These are phyloP conservation scores for Globisporangium cystogenes DNA, from an alignment of 352 stramenopile species.

Conservation along the genomic window DNA sequence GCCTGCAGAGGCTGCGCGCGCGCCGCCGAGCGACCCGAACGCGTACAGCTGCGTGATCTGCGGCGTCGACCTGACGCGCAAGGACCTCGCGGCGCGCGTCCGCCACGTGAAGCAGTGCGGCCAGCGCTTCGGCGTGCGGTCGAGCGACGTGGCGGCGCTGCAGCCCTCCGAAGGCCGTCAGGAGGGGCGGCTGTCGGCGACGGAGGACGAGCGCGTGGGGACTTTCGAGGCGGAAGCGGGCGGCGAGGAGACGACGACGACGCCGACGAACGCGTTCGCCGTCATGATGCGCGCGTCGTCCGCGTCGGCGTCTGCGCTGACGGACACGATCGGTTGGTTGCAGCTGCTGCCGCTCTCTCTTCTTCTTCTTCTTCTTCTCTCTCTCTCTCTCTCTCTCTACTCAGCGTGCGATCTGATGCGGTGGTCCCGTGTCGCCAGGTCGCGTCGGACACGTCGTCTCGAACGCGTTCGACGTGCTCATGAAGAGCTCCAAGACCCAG, in stretches of 20 bases:
- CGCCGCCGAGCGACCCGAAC: neutral
- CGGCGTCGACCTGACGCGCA: conserved; percentile 34
- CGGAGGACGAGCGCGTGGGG: neutral
- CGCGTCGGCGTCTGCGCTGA: conserved; percentile 4
- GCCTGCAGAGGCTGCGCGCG: neutral
- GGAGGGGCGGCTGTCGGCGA: conserved; percentile 1
- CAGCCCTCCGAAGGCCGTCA: conserved; percentile 1
- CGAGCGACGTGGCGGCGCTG: conserved; percentile 36
- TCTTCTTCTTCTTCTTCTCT: no score
- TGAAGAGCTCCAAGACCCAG: conserved; percentile 69
- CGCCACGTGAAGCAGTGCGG: conserved; percentile 79
- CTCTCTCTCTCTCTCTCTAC: no score
- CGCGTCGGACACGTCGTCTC: conserved; percentile 16
- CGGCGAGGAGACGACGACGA: neutral
- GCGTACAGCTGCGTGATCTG: conserved; percentile 69
- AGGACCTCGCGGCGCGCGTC: conserved; percentile 39
- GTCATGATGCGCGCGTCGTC: conserved; percentile 49
- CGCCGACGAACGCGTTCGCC: conserved; percentile 40
- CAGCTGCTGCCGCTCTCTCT: no score
- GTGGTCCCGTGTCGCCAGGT: neutral
- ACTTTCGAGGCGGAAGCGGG: neutral
- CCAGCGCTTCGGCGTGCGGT: conserved; percentile 54
- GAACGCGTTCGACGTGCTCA: conserved; percentile 80
- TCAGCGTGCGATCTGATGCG: neutral
- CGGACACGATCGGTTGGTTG: conserved; percentile 9